Evolutionary conservation across 2,329 filamentous ascomycete species (phyloP).

Genomic region (Lachnellula hyalina): DNA sequence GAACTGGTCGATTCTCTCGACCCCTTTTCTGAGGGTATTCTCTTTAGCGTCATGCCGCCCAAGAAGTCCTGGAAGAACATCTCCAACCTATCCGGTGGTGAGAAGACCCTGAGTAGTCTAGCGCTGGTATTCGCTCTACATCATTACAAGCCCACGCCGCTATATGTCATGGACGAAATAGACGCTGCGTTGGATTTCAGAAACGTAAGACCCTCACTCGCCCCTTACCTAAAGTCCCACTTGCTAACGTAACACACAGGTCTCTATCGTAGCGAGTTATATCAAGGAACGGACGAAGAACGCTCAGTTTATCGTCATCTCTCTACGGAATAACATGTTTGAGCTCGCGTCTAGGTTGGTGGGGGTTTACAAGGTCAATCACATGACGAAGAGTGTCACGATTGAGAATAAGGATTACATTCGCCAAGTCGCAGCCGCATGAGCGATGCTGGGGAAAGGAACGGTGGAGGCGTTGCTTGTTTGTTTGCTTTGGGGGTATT

Average conservation of each 20-base stretch:
- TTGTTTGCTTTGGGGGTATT: not conserved
- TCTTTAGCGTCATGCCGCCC: slow-evolving; percentile 98
- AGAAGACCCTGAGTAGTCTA: slow-evolving; percentile 91
- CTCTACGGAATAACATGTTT: slow-evolving; percentile 98
- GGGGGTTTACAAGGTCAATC: slow-evolving; percentile 98
- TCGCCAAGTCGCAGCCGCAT: slow-evolving; percentile 12
- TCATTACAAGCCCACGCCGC: slow-evolving; percentile 93
- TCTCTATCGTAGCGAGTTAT: slow-evolving; percentile 96
- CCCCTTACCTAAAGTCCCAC: not conserved
- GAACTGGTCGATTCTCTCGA: slow-evolving; percentile 95
- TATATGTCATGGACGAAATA: slow-evolving; percentile 99
- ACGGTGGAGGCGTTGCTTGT: not conserved
- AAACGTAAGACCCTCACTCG: slow-evolving; percentile 64
- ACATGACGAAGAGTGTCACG: slow-evolving; percentile 92
- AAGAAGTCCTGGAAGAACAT: slow-evolving; percentile 99
- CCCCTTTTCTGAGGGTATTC: slow-evolving; percentile 92
- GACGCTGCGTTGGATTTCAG: slow-evolving; percentile 96
- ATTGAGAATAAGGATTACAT: slow-evolving; percentile 80
- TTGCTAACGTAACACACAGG: slow-evolving; percentile 42
- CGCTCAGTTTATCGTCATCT: slow-evolving; percentile 98
- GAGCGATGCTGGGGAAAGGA: not conserved
- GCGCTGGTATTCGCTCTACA: slow-evolving; percentile 97
- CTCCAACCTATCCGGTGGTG: slow-evolving; percentile 87
- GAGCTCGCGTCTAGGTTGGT: slow-evolving; percentile 93
- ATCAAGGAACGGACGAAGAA: slow-evolving; percentile 99